These are phyloP conservation scores for Alnus glutinosa DNA, from an alignment of 306 rosid genomes.

Conservation along the genomic window DNA sequence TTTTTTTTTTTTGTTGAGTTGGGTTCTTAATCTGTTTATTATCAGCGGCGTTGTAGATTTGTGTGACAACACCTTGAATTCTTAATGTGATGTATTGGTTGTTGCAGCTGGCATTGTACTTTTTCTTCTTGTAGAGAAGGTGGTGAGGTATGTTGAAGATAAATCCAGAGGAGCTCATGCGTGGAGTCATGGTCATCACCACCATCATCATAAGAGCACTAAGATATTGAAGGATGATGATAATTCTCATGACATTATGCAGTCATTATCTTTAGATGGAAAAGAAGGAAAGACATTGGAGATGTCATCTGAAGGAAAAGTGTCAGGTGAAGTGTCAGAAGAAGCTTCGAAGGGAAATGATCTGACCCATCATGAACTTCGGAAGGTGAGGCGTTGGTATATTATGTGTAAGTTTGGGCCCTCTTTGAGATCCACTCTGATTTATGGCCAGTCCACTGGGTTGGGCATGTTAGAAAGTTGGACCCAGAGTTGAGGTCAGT, in stretches of 20 bases:
- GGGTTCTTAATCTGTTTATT: conserved; percentile 2
- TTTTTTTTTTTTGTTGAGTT: conserved; percentile 3
- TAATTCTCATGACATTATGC: conserved; percentile 36
- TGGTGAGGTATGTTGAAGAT: conserved; percentile 87
- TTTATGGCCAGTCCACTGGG: neutral
- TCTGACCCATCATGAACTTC: conserved; percentile 39
- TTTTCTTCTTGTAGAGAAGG: conserved; percentile 92
- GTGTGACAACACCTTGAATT: conserved; percentile 21
- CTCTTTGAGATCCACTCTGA: neutral
- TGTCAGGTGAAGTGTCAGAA: conserved; percentile 25
- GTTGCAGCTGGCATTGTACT: conserved; percentile 88
- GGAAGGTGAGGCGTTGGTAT: conserved; percentile 57
- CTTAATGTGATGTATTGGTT: conserved; percentile 24
- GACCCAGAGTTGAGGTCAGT: neutral
- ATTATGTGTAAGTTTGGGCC: neutral
- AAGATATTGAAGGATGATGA: conserved; percentile 67
- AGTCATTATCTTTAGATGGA: conserved; percentile 29
- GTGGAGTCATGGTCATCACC: conserved; percentile 81
- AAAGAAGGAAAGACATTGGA: conserved; percentile 35
- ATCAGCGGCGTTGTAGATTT: conserved; percentile 17
- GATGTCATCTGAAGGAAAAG: conserved; percentile 36
- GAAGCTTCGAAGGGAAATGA: conserved; percentile 44
- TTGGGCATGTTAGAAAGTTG: neutral
- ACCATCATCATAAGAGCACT: conserved; percentile 60
- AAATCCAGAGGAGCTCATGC: conserved; percentile 66